These are phyloP conservation scores for Metschnikowia continentalis DNA, from an alignment of 805 yeast genomes.

Conservation along the genomic window DNA sequence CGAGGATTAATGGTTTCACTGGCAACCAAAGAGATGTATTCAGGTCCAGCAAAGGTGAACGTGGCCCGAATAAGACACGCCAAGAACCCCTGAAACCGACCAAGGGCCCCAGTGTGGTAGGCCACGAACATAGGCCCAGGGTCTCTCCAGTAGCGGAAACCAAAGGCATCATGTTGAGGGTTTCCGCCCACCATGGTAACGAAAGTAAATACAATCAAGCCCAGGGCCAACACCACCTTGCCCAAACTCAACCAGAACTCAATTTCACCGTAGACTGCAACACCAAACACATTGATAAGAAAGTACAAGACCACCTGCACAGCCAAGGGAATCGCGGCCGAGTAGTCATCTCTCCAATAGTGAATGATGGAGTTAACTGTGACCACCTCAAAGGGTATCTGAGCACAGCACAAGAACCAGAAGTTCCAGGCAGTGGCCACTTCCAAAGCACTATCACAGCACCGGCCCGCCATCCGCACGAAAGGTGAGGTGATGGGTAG, in stretches of 20 bases:
- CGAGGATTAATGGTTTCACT: conserved; percentile 76
- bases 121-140: conserved; percentile 19
- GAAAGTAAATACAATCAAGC: conserved; percentile 18
- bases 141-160: conserved; percentile 19
- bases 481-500: conserved; percentile 77
- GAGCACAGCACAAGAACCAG: conserved; percentile 69
- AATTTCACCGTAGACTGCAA: conserved; percentile 50
- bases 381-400: conserved; percentile 79
- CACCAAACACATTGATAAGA: conserved; percentile 45
- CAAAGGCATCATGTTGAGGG: conserved; percentile 19
- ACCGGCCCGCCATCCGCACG: conserved; percentile 67
- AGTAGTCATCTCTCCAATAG: conserved; percentile 74
- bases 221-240: conserved; percentile 27
- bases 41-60: conserved; percentile 84
- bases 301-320: conserved; percentile 64
- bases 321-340: conserved; percentile 64
- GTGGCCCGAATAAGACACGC: conserved; percentile 67
- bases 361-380: conserved; percentile 76
- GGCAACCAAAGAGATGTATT: conserved; percentile 79
- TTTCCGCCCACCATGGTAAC: conserved; percentile 21
- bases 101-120: conserved; percentile 46
- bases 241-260: conserved; percentile 45
- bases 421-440: conserved; percentile 78
- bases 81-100: conserved; percentile 69
- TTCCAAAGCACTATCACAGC: conserved; percentile 72